Evolutionary conservation across 2,329 filamentous ascomycete genomes (phyloP), one percentile per base, ranked within the genome.

Genomic region (Sclerotinia spermophila): DNA sequence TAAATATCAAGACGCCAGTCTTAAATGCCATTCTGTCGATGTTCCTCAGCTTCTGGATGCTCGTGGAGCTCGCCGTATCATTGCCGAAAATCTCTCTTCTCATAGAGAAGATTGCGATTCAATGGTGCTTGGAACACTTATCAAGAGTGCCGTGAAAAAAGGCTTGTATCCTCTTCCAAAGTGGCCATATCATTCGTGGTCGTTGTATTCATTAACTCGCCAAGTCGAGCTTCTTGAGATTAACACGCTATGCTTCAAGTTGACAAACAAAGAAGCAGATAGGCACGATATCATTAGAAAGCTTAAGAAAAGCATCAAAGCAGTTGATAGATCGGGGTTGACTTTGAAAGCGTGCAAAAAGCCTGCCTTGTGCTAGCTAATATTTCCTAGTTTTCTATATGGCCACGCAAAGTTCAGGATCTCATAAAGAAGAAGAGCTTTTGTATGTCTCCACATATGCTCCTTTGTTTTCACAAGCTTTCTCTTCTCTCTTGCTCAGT

Each of bases 71-170:
- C 17, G 17, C 27, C 13, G 19, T 35, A 8, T 8, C 8, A 48
- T 33, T 30, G 11, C 15, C 24, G 30, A 8, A 1, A 10, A 65
- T 19, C 13, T 33, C 17, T 2, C 24, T 40, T 30, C n/a, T 6
- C 8, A 67, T 35, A 58, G 38, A 67, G 15, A 30, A 15, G 45
- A 42, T 27, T 67, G 65, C 24, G 65, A 67, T 40, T 56, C 53
- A 3, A 67, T 67, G 65, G 51, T 67, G 5, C 38, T 67, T 44
- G 65, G 65, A 2, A 42, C 38, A 33, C 51, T 67, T 8, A 58
- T 53, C 11, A 56, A 33, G 35, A 42, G 40, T 33, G 35, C 33
- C n/a, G 5, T 58, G 21, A 15, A 7, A 19, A 45, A 51, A 15
- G 62, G 33, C 2, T n/a, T 65, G 7, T 65, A 15, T 65, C 61